These are phyloP conservation scores for Cytospora leucostoma DNA, from an alignment of 2,329 filamentous ascomycete genomes.

Conservation along the genomic window DNA sequence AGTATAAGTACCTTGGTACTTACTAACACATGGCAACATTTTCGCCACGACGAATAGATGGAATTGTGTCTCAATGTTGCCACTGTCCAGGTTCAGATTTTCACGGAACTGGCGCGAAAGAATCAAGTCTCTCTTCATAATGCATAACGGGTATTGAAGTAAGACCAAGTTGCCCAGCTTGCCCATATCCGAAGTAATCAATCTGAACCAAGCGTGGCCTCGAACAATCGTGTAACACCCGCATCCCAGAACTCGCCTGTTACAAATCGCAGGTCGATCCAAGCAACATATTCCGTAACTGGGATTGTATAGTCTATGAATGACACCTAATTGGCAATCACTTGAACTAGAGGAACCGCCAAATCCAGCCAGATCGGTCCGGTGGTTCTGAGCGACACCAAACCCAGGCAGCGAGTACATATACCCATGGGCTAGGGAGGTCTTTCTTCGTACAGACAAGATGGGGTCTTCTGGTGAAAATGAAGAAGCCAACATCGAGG, in stretches of 20 bases:
- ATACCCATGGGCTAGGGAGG: no score
- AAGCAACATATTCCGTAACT: neutral
- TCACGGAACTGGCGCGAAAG: neutral
- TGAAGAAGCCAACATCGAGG: neutral
- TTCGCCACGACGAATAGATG: neutral
- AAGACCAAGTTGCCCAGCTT: neutral
- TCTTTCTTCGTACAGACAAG: neutral
- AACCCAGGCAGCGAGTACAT: neutral
- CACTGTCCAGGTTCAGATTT: neutral
- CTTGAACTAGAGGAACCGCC: neutral
- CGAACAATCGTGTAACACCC: neutral
- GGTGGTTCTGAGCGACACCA: neutral
- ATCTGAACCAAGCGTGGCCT: neutral
- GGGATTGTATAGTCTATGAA: neutral
- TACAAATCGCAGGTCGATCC: neutral
- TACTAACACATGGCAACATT: neutral
- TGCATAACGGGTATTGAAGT: neutral
- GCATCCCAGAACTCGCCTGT: neutral
- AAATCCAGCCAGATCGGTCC: neutral
- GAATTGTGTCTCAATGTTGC: neutral
- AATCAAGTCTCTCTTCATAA: neutral
- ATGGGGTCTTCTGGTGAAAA: slow-evolving; percentile 1
- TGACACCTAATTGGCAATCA: neutral
- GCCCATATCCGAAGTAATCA: neutral
- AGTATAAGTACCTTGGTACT: no score